These are phyloP conservation scores for Penicillium sp. DNA, from an alignment of 2,329 filamentous ascomycete species.

Conservation along the genomic window DNA sequence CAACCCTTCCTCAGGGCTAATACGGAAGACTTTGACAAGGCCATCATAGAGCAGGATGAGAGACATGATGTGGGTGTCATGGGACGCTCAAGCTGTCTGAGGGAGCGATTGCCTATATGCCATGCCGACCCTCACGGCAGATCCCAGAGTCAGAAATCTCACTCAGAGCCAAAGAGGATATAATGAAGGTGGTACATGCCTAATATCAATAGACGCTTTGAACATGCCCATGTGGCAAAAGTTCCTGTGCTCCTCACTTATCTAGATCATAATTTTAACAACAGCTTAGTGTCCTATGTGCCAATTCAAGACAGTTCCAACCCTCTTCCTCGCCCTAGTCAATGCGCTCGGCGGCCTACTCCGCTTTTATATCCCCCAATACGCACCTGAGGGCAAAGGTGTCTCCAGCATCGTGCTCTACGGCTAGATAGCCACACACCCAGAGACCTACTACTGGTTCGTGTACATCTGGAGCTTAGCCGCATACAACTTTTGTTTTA, in stretches of 20 bases:
- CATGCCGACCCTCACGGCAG: constrained; percentile 41
- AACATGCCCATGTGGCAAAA: constrained; percentile 36
- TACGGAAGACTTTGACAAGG: too few relatives aligned
- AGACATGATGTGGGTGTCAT: constrained; percentile 12
- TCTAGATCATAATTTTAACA: neutral
- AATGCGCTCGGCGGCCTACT: constrained; percentile 50
- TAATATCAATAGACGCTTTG: constrained; percentile 21
- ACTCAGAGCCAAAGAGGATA: too few relatives aligned
- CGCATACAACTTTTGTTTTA: constrained; percentile 33
- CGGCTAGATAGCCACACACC: constrained; percentile 42
- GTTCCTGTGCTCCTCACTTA: constrained; percentile 28
- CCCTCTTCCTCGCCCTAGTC: constrained; percentile 44
- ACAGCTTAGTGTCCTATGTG: neutral
- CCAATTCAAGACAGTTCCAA: constrained; percentile 38
- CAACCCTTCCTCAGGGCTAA: too few relatives aligned
- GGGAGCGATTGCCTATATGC: constrained; percentile 40
- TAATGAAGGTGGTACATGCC: too few relatives aligned
- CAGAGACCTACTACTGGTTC: constrained; percentile 35
- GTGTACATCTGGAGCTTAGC: constrained; percentile 27
- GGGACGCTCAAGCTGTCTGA: constrained; percentile 37
- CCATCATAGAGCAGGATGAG: too few relatives aligned
- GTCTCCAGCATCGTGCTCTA: constrained; percentile 46
- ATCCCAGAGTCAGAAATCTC: constrained; percentile 29
- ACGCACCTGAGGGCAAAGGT: constrained; percentile 42
- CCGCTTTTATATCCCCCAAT: constrained; percentile 48